Conservation (phyloP, 1,284 basidiomycete species). For the Puccinia coronata region DNA sequence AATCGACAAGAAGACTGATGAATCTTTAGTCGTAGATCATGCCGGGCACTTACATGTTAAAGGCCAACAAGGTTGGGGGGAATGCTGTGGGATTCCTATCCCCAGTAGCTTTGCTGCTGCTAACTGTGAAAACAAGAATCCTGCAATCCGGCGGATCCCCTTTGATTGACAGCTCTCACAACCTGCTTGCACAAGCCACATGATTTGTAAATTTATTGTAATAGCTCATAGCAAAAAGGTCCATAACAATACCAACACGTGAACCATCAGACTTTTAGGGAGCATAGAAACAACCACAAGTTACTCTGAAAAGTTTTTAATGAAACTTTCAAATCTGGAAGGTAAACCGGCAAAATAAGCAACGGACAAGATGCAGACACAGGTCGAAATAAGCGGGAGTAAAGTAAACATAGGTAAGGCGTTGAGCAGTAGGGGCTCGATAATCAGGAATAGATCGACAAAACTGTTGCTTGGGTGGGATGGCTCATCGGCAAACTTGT, state of each 20-base stretch:
- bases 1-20: constrained; percentile 59
- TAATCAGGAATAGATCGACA: not conserved
- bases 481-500: not conserved
- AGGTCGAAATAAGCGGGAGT: not conserved
- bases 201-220: not conserved
- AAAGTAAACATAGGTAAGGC: constrained; percentile 1
- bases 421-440: constrained; percentile 7
- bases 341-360: not conserved
- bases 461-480: not conserved
- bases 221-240: not conserved
- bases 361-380: not conserved
- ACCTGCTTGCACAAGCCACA: not conserved
- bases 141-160: constrained; percentile 29
- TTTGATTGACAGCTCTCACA: constrained; percentile 24
- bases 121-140: constrained; percentile 52
- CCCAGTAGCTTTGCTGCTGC: constrained; percentile 61
- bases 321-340: constrained; percentile 1
- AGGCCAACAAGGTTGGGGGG: constrained; percentile 74
- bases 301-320: not conserved
- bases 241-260: not conserved
- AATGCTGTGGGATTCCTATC: constrained; percentile 65
- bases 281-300: not conserved
- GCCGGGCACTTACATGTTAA: constrained; percentile 68
- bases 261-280: not conserved
- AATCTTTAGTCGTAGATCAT: constrained; percentile 61